Base-by-base conservation (phyloP, 2,329 filamentous ascomycete species). In the Curvularia hawaiiensis region DNA sequence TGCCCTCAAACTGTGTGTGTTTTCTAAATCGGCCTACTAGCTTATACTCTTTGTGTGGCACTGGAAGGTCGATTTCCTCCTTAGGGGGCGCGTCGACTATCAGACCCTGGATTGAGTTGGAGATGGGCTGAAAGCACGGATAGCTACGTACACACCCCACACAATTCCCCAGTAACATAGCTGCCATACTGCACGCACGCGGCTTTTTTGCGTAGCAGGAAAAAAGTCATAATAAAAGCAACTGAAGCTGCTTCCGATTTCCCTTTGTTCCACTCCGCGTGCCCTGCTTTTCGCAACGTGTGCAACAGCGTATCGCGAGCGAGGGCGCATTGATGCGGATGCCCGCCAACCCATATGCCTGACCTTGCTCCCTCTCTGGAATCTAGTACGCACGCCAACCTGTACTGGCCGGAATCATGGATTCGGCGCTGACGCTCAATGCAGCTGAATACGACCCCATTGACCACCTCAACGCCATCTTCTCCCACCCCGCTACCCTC, bases 391-490 rank as follows among this genome's bases (percentile, higher is more conserved):
- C 44, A 47, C 44, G 60, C 58, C 49, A 56, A 45, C 61, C 49
- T 22, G 48, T 56, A 51, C 41, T 53, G 51, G 26, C 47, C 33
- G 50, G 53, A 61, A 45, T 50, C 50, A 60, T 62, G 47, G 52
- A 61, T 48, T 41, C 51, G 54, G 52, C 60, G 54, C 71, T 75
- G 60, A 74, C 60, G 60, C 51, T 62, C 49, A 39, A 49, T 49
- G n/a, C 64, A 90, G 88, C 84, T 76, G 88, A 97, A 77, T 98
- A 97, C 80, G 90, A 98, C 75, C 92, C 95, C 52, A 89, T 98
- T 75, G 85, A 91, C 68, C 92, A 99, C 78, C 85, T 99, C 55
- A 98, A 99, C 80, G 84, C 90, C 61, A 89, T 99, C 70, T 99
- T 99, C 82, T 88, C 92, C 50, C 91, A 96, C 70, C 90, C 94